These are phyloP conservation scores for Laburnicola sp. DNA, from an alignment of 2,329 filamentous ascomycete genomes.

Conservation along the genomic window DNA sequence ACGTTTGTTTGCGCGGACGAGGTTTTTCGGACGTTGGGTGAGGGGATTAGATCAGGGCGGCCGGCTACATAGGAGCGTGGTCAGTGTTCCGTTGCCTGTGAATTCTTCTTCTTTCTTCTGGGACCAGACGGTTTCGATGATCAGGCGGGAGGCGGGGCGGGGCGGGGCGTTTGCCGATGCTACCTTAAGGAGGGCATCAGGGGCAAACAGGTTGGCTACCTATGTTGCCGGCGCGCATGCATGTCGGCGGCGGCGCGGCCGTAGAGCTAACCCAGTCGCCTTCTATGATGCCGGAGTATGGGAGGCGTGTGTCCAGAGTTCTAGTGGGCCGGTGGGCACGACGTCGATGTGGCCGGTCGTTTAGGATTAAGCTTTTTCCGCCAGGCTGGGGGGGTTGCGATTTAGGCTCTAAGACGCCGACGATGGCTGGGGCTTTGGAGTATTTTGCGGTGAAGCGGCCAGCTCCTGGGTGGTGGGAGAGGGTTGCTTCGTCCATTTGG, in stretches of 20 bases:
- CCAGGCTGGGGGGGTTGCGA: not conserved
- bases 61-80: constrained; percentile 19
- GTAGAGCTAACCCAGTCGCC: constrained; percentile 22
- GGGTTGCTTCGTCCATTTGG: constrained; percentile 16
- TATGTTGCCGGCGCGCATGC: constrained; percentile 15
- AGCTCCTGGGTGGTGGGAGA: constrained; percentile 17
- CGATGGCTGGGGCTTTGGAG: constrained; percentile 17
- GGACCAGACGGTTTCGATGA: constrained; percentile 21
- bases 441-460: constrained; percentile 17
- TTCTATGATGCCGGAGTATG: constrained; percentile 23
- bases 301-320: constrained; percentile 22
- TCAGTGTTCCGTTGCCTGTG: constrained; percentile 26
- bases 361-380: constrained; percentile 24
- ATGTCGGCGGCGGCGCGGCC: constrained; percentile 24
- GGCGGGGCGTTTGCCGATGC: constrained; percentile 25
- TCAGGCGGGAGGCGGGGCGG: constrained; percentile 24
- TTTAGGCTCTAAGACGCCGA: constrained; percentile 16
- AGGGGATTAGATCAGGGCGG: constrained; percentile 22
- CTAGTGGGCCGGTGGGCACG: constrained; percentile 21
- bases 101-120: constrained; percentile 19
- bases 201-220: constrained; percentile 22
- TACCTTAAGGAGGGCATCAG: constrained; percentile 19
- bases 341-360: too few relatives aligned
- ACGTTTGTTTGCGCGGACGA: constrained; percentile 28
- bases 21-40: constrained; percentile 23